phyloP scores from a whole-genome alignment of 371 early-diverging fungal genomes.

The Blastocladiella emersonii region DNA sequence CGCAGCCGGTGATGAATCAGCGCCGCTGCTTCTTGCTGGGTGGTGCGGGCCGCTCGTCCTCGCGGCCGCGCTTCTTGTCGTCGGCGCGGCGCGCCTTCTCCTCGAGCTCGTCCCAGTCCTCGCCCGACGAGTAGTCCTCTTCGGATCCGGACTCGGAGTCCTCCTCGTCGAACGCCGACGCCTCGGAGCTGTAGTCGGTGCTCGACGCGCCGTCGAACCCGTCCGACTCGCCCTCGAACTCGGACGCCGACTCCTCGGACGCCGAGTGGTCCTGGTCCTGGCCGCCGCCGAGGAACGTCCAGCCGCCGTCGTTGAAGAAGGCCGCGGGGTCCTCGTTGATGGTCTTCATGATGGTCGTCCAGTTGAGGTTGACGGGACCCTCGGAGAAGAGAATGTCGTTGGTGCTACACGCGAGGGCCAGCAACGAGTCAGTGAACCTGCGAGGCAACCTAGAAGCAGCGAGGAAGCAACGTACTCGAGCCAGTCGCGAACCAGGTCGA shows the following conservation, averaged over 20 bases:
- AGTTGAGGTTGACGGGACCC: conserved; percentile 94
- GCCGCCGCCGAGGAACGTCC: conserved; percentile 77
- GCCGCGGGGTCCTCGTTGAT: conserved; percentile 90
- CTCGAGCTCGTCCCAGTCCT: conserved; percentile 73
- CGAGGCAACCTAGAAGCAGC: neutral
- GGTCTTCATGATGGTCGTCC: conserved; percentile 98
- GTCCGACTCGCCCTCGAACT: conserved; percentile 46
- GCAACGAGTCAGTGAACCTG: neutral
- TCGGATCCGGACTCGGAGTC: conserved; percentile 15
- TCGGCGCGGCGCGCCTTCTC: conserved; percentile 48
- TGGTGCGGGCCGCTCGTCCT: too few relatives aligned
- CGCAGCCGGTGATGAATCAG: too few relatives aligned
- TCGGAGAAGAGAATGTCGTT: conserved; percentile 93
- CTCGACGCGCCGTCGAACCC: conserved; percentile 19
- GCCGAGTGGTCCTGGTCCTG: conserved; percentile 32
- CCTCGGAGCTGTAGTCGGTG: conserved; percentile 20
- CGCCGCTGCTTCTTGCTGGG: too few relatives aligned
- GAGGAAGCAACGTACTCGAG: conserved; percentile 53
- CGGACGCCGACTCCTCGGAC: conserved; percentile 31
- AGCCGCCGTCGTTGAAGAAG: conserved; percentile 95
- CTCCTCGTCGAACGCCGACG: neutral
- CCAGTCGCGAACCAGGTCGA: conserved; percentile 97
- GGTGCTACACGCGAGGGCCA: conserved; percentile 30
- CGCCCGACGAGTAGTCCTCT: conserved; percentile 43
- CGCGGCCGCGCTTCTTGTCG: conserved; percentile 16